Conservation (phyloP, 148 eudicot genomes). For the Fallopia convolvulus region DNA sequence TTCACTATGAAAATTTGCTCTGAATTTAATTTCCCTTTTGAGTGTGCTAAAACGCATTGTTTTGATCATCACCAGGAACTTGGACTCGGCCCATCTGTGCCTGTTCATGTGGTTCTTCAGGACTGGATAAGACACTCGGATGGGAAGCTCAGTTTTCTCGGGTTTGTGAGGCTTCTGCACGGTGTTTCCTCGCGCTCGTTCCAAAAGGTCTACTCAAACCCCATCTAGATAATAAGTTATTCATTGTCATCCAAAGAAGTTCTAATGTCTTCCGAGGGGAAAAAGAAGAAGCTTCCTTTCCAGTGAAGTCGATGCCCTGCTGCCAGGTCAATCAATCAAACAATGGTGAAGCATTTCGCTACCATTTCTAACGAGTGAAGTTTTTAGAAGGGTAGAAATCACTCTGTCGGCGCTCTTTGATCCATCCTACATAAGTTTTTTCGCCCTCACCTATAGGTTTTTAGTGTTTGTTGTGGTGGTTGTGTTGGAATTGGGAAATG, state of each 20-base stretch:
- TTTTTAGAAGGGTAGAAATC: not conserved
- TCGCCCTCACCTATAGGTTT: not conserved
- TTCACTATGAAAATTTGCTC: not conserved
- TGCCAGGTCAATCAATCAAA: too few relatives aligned
- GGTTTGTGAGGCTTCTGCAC: constrained; percentile 84
- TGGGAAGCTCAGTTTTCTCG: constrained; percentile 92
- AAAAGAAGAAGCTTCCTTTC: not conserved
- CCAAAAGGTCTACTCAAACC: constrained; percentile 44
- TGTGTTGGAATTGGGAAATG: not conserved
- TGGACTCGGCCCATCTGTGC: constrained; percentile 87
- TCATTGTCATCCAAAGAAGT: not conserved
- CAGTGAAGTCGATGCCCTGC: not conserved
- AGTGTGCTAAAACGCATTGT: not conserved
- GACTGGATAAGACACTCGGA: constrained; percentile 94
- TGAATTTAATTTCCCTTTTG: not conserved
- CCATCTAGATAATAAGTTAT: not conserved
- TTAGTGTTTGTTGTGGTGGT: constrained; percentile 10
- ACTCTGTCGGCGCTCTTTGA: not conserved
- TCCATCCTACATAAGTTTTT: not conserved
- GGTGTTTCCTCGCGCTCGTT: constrained; percentile 69
- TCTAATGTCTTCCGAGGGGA: not conserved
- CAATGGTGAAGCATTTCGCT: not conserved
- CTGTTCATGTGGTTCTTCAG: constrained; percentile 90
- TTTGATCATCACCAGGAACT: constrained; percentile 49
- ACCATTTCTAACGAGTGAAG: not conserved